These are phyloP conservation scores for Fusarium sp. DNA, from an alignment of 2,329 filamentous ascomycete genomes.

Conservation along the genomic window DNA sequence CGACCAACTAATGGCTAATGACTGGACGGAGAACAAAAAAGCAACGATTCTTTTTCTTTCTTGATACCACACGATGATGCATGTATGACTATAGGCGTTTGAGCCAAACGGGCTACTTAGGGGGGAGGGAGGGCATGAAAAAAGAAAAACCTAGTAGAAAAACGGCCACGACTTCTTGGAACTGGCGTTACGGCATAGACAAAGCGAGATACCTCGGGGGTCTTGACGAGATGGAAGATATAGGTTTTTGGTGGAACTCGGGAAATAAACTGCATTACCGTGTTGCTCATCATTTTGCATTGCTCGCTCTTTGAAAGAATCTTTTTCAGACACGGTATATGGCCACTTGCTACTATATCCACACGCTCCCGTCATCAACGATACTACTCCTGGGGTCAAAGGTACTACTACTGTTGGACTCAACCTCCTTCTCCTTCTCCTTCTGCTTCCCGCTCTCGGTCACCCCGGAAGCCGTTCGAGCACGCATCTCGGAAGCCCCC, in stretches of 20 bases:
- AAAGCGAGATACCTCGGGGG: constrained; percentile 37
- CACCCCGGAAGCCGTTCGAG: background rate
- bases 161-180: constrained; percentile 10
- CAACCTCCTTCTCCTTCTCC: constrained; percentile 15
- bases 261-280: constrained; percentile 11
- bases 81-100: constrained; percentile 34
- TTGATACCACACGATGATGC: constrained; percentile 45
- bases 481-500: constrained; percentile 22
- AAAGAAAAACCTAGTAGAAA: constrained; percentile 21
- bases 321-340: constrained; percentile 6
- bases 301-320: background rate
- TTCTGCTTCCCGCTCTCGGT: background rate
- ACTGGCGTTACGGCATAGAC: constrained; percentile 44
- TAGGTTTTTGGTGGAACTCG: constrained; percentile 2
- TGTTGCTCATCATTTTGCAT: constrained; percentile 12
- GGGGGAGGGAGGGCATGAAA: background rate
- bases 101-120: background rate
- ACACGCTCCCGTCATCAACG: background rate
- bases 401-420: background rate
- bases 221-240: constrained; percentile 3
- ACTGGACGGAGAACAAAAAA: constrained; percentile 40
- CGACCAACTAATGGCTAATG: constrained; percentile 46
- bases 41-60: constrained; percentile 29
- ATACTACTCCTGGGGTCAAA: background rate
- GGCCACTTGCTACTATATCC: constrained; percentile 1